Percentiles rank a stretch among this genome's conserved stretches.
Evolutionary conservation across 176 grass and related monocot species (phyloP).

Genomic region (Phoenix roebelenii): DNA sequence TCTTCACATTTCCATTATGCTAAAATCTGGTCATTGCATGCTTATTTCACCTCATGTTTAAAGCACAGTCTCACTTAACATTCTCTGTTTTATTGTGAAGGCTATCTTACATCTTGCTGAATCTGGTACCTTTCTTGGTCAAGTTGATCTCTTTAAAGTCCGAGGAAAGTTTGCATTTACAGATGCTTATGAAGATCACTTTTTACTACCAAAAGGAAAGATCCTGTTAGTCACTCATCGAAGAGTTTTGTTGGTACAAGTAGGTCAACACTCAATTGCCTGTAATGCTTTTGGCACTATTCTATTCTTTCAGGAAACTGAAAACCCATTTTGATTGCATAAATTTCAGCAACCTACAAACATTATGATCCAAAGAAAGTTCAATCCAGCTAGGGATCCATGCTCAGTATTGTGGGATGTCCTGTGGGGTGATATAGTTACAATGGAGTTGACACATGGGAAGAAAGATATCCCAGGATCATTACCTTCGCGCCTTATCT

Average conservation of each 20-base stretch:
- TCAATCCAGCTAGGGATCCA: constrained; percentile 88
- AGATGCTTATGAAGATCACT: constrained; percentile 96
- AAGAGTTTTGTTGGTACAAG: constrained; percentile 79
- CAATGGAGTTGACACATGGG: constrained; percentile 64
- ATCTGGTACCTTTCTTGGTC: constrained; percentile 82
- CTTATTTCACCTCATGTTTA: too few relatives aligned
- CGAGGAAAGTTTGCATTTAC: constrained; percentile 94
- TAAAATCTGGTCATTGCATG: too few relatives aligned
- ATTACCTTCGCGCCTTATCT: constrained; percentile 63
- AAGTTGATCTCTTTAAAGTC: constrained; percentile 98
- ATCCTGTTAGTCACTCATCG: constrained; percentile 76
- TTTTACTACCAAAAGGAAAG: constrained; percentile 82
- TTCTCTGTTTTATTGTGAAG: constrained; percentile 34
- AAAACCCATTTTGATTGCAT: constrained; percentile 18
- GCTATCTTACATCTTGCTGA: constrained; percentile 89
- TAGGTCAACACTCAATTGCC: constrained; percentile 3
- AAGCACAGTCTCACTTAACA: background rate
- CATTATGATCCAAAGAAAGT: constrained; percentile 66
- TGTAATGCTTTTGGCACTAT: too few relatives aligned
- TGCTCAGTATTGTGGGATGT: constrained; percentile 89
- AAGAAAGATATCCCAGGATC: constrained; percentile 80
- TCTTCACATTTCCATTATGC: too few relatives aligned
- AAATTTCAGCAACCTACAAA: constrained; percentile 65
- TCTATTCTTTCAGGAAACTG: background rate
- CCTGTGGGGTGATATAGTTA: constrained; percentile 82